These are phyloP conservation scores for Colletotrichum sp. DNA, from an alignment of 2,329 filamentous ascomycete species.

Conservation along the genomic window DNA sequence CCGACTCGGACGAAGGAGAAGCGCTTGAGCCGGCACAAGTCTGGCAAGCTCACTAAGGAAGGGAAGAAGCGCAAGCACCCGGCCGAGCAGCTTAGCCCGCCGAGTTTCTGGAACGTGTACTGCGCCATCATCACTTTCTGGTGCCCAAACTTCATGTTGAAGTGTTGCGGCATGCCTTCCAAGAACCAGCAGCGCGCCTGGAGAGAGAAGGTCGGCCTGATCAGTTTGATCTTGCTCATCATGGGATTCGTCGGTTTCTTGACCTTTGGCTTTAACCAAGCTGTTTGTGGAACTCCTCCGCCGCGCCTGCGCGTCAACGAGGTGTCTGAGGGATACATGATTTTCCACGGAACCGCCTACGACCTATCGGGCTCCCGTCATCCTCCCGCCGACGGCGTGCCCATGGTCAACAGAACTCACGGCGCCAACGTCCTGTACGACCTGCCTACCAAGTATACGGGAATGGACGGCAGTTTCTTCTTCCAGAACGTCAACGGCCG, in stretches of 20 bases:
- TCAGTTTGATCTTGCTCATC: slow-evolving; percentile 90
- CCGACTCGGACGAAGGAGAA: slow-evolving; percentile 32
- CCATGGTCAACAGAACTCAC: slow-evolving; percentile 49
- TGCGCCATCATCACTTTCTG: slow-evolving; percentile 95
- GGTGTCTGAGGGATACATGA: slow-evolving; percentile 85
- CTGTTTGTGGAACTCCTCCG: slow-evolving; percentile 79
- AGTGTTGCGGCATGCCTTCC: slow-evolving; percentile 83
- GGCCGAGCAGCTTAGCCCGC: slow-evolving; percentile 74
- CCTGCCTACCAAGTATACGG: slow-evolving; percentile 79
- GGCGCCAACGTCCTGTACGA: slow-evolving; percentile 86
- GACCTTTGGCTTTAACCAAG: slow-evolving; percentile 93
- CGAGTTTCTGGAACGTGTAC: slow-evolving; percentile 94
- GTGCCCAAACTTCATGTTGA: slow-evolving; percentile 84
- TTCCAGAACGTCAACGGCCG: slow-evolving; percentile 99
- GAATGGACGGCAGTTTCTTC: slow-evolving; percentile 93
- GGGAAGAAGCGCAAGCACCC: slow-evolving; percentile 55
- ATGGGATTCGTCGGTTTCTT: slow-evolving; percentile 91
- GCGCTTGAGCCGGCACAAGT: slow-evolving; percentile 48
- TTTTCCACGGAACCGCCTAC: slow-evolving; percentile 92
- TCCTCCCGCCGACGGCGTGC: slow-evolving; percentile 80
- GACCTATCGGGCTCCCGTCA: slow-evolving; percentile 80
- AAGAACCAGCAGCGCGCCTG: slow-evolving; percentile 91
- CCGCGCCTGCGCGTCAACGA: slow-evolving; percentile 82
- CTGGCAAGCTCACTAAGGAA: slow-evolving; percentile 70
- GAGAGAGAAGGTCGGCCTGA: slow-evolving; percentile 97